Percentiles rank a stretch among this genome's conserved stretches.
phyloP scores from a whole-genome alignment of 129 eudicot species.

The Scalesia atractyloides region DNA sequence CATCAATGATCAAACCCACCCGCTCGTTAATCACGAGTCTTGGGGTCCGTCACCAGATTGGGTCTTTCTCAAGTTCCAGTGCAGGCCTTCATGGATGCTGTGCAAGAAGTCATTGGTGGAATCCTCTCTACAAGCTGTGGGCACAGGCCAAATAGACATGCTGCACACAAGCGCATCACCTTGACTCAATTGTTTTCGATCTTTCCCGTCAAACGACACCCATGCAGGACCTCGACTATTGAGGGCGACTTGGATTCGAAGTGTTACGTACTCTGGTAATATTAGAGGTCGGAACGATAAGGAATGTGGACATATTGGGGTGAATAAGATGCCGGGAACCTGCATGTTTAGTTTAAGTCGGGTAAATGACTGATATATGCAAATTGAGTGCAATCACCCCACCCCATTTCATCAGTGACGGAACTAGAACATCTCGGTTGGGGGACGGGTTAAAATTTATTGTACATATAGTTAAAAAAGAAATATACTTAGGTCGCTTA shows the following conservation, averaged over 20 bases:
- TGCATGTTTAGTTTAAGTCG: slow-evolving; percentile 10
- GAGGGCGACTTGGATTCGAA: slow-evolving; percentile 62
- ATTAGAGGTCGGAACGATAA: slow-evolving; percentile 79
- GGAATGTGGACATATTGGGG: slow-evolving; percentile 91
- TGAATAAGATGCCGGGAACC: slow-evolving; percentile 79
- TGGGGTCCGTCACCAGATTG: slow-evolving; percentile 52
- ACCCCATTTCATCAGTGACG: too few relatives aligned
- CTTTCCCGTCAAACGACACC: slow-evolving; percentile 82
- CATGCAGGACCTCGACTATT: slow-evolving; percentile 78
- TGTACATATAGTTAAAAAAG: too few relatives aligned
- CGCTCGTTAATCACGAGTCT: neutral
- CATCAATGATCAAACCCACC: too few relatives aligned
- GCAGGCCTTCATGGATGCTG: slow-evolving; percentile 78
- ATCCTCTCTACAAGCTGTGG: slow-evolving; percentile 66
- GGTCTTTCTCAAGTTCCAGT: slow-evolving; percentile 79
- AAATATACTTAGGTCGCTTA: too few relatives aligned
- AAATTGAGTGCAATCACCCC: neutral
- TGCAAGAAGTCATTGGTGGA: slow-evolving; percentile 64
- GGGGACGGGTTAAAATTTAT: too few relatives aligned
- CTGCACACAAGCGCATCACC: slow-evolving; percentile 81
- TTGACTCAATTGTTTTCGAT: slow-evolving; percentile 54
- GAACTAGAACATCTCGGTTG: too few relatives aligned
- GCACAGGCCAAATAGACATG: slow-evolving; percentile 89
- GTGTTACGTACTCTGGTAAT: slow-evolving; percentile 69
- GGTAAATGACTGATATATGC: neutral